These are phyloP conservation scores for Aspergillus floridensis DNA, from an alignment of 2,329 filamentous ascomycete genomes.

Conservation along the genomic window DNA sequence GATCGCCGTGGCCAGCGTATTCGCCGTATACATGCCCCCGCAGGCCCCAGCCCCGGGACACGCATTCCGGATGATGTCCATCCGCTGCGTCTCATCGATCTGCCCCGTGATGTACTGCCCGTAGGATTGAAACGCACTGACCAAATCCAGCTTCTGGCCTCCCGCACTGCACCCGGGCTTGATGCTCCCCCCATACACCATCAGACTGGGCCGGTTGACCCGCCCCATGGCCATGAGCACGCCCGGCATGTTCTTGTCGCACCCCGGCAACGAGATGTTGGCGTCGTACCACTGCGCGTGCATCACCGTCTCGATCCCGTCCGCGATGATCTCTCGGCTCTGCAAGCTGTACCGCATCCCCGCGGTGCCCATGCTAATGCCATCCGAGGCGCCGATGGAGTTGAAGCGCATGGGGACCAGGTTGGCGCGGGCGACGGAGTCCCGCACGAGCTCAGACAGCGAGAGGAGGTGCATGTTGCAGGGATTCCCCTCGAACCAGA, in stretches of 20 bases:
- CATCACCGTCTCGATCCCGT: conserved; percentile 97
- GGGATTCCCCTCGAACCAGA: conserved; percentile 97
- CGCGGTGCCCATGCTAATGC: conserved; percentile 92
- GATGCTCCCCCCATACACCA: conserved; percentile 95
- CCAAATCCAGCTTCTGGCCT: conserved; percentile 73
- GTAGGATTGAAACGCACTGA: conserved; percentile 93
- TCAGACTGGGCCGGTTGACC: conserved; percentile 84
- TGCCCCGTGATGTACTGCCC: conserved; percentile 90
- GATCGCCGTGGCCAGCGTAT: conserved; percentile 69
- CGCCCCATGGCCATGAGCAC: conserved; percentile 86
- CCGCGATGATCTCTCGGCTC: conserved; percentile 90
- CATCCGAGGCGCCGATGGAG: conserved; percentile 92
- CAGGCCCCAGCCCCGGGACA: conserved; percentile 82
- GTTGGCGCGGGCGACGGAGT: conserved; percentile 67
- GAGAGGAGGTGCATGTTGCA: conserved; percentile 97
- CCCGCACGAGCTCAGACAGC: conserved; percentile 70
- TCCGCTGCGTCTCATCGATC: conserved; percentile 85
- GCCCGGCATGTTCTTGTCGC: conserved; percentile 98
- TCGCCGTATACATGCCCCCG: conserved; percentile 80
- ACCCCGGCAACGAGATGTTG: conserved; percentile 90
- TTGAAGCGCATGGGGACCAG: conserved; percentile 94
- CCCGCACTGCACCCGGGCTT: conserved; percentile 75
- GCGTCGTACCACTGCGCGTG: conserved; percentile 95
- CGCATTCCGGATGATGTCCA: conserved; percentile 90
- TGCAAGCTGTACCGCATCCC: conserved; percentile 94